A percentile compares a stretch with the other conserved stretches of the same genome.
Conservation (phyloP, 257 asterid genomes). For the Rubia yunnanensis region DNA sequence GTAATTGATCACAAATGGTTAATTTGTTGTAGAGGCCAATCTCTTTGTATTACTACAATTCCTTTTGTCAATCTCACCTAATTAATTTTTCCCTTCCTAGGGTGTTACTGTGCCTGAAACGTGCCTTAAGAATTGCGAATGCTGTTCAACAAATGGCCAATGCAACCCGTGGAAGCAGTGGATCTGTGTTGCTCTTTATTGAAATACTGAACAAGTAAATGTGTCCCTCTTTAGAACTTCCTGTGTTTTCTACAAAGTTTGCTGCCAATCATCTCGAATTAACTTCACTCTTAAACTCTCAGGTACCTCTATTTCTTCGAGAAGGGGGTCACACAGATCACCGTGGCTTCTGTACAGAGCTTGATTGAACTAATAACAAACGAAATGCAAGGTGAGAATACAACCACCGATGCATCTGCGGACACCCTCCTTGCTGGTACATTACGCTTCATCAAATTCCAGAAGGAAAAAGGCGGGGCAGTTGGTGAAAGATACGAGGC, state of each 20-base stretch:
- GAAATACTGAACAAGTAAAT: slow-evolving; percentile 89
- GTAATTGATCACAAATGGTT: slow-evolving; percentile 30
- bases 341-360: slow-evolving; percentile 74
- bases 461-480: slow-evolving; percentile 95
- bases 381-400: slow-evolving; percentile 59
- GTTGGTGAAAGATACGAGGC: slow-evolving; percentile 79
- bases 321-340: slow-evolving; percentile 76
- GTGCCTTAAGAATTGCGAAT: slow-evolving; percentile 89
- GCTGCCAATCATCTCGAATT: not conserved
- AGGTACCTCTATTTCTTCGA: slow-evolving; percentile 98
- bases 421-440: slow-evolving; percentile 87
- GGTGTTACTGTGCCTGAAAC: slow-evolving; percentile 95
- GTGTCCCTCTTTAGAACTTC: slow-evolving; percentile 4
- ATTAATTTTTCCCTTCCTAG: slow-evolving; percentile 24
- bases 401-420: slow-evolving; percentile 61
- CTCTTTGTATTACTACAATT: not conserved
- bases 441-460: slow-evolving; percentile 76
- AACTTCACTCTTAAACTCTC: slow-evolving; percentile 9
- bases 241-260: not conserved
- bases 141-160: slow-evolving; percentile 95
- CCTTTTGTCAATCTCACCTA: slow-evolving; percentile 1
- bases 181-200: slow-evolving; percentile 69
- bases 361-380: slow-evolving; percentile 72
- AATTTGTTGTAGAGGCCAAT: not conserved
- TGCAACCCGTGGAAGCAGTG: slow-evolving; percentile 84